Evolutionary conservation across 352 stramenopile species (phyloP).

Genomic region (Phytophthora capsici): DNA sequence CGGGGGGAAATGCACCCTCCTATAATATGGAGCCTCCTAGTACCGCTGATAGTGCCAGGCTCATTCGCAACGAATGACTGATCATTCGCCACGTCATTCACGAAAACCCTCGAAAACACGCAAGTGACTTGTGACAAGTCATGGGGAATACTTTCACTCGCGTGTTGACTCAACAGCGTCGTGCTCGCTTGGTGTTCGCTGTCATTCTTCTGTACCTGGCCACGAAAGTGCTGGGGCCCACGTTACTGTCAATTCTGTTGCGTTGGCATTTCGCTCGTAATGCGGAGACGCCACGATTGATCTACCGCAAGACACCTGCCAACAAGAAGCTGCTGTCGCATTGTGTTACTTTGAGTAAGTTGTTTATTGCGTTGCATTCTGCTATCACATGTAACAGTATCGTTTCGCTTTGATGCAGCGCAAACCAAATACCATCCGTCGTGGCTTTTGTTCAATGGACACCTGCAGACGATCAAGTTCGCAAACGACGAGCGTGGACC

Average conservation of each 20-base stretch:
- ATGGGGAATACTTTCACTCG: slow-evolving; percentile 29
- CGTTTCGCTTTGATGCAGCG: slow-evolving; percentile 24
- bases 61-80: not conserved
- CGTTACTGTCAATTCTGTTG: slow-evolving; percentile 25
- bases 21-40: not conserved
- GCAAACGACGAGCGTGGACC: slow-evolving; percentile 34
- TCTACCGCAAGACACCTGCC: slow-evolving; percentile 44
- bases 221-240: slow-evolving; percentile 30
- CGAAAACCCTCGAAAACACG: slow-evolving; percentile 14
- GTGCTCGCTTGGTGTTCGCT: slow-evolving; percentile 3
- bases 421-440: slow-evolving; percentile 59
- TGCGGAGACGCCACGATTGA: slow-evolving; percentile 43
- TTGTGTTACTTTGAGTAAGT: slow-evolving; percentile 56
- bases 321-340: slow-evolving; percentile 49
- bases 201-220: slow-evolving; percentile 24
- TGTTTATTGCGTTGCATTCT: not conserved
- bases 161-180: slow-evolving; percentile 6
- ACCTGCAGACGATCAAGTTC: slow-evolving; percentile 63
- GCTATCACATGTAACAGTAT: not conserved
- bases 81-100: slow-evolving; percentile 8
- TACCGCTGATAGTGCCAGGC: slow-evolving; percentile 18
- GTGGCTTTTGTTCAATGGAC: slow-evolving; percentile 59
- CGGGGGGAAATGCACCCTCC: no score
- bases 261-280: slow-evolving; percentile 36
- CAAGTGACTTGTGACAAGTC: no score